These are phyloP conservation scores for Yamadazyma tumulicola DNA, from an alignment of 805 yeast species.

Conservation along the genomic window DNA sequence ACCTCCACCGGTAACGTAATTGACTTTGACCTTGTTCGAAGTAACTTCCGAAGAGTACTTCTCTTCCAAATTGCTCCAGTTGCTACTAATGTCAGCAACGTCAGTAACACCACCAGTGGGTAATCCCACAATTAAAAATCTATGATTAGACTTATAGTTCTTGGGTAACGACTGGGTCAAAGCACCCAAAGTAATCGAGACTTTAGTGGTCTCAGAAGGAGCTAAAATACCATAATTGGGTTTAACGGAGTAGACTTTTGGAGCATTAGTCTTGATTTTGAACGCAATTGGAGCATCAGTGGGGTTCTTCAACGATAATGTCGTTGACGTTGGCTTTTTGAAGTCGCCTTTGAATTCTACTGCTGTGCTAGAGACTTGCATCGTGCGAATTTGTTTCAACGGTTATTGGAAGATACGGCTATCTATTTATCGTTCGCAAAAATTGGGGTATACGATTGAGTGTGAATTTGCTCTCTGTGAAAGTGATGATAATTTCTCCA, in stretches of 20 bases:
- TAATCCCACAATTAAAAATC: conserved; percentile 82
- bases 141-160: conserved; percentile 81
- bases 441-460: not conserved
- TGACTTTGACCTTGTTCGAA: conserved; percentile 65
- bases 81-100: conserved; percentile 53
- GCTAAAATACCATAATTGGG: conserved; percentile 82
- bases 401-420: too few relatives aligned
- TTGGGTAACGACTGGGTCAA: conserved; percentile 67
- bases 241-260: conserved; percentile 90
- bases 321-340: conserved; percentile 64
- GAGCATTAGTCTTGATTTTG: conserved; percentile 97
- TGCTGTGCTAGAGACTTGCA: conserved; percentile 11
- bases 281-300: conserved; percentile 65
- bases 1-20: conserved; percentile 29
- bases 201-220: conserved; percentile 70
- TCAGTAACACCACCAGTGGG: conserved; percentile 66
- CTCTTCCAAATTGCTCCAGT: conserved; percentile 70
- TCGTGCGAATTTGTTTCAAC: too few relatives aligned
- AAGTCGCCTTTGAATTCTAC: conserved; percentile 56
- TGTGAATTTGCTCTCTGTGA: too few relatives aligned
- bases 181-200: conserved; percentile 83
- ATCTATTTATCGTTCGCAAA: too few relatives aligned
- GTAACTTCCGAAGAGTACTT: conserved; percentile 51
- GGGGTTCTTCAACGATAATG: conserved; percentile 52
- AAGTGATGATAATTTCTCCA: too few relatives aligned